Base-by-base conservation (phyloP, 768 basidiomycete genomes). In the Lanmaoa pseudosensibilis region DNA sequence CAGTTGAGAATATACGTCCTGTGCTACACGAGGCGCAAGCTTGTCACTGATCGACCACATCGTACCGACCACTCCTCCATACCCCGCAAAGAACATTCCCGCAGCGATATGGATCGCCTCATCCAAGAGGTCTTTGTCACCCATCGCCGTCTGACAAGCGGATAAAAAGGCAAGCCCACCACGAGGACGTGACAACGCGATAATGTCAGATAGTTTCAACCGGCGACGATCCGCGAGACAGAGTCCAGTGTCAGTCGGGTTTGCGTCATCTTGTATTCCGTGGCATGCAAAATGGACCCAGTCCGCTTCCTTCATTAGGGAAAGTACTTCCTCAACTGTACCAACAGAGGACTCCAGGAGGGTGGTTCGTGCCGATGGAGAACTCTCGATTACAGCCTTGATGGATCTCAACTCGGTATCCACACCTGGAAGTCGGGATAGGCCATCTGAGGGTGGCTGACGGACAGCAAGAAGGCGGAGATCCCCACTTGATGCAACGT, bases 101-200 rank as follows among this genome's bases (percentile, higher is more conserved):
- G 73, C 75, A 0, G 79, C 75, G 3, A 80, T 57, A 66, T 79
- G 78, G n/a, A 80, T 60, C 0, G 69, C 71, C 49, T 78, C 77
- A 15, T 76, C 71, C 0, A 70, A 52, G 5, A 71, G 69, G 52
- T 58, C 70, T 64, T 62, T 47, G 32, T 70, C 66, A 1, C 77
- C 75, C 45, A 60, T 69, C 1, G 77, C 77, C 11, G 75, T 80
- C 54, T 80, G 71, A 54, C 78, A 81, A 1, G 79, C 79, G 8
- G 79, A 79, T 4, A 81, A 71, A 60, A 80, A 76, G 0, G 74
- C 79, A 40, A 80, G 65, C 37, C 71, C 54, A 37, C 48, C 66
- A 37, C 13, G 73, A 32, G 34, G 62, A 1, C 48, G 50, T 23
- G 59, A 53, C 5, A 47, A 15, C 2, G 48, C 21, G 18, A 59